Conservation (phyloP, 139 green algal genomes). For the Raphidocelis subcapitata region DNA sequence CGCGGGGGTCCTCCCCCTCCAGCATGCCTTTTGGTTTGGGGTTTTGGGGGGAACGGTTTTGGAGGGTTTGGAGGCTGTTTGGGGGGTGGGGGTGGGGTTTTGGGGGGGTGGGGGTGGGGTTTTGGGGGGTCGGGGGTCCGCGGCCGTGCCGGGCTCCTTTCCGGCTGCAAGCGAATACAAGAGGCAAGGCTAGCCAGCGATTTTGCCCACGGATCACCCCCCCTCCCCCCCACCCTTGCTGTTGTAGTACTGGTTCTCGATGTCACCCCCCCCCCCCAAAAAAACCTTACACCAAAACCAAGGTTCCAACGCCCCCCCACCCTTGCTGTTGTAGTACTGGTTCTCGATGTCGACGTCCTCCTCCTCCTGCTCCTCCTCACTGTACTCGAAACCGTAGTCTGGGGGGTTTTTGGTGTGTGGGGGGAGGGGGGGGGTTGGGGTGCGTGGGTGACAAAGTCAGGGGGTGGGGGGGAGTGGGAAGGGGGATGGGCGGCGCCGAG, state of each 20-base stretch:
- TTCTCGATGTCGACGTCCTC: constrained; percentile 98
- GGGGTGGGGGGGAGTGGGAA: not conserved
- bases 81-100: too few relatives aligned
- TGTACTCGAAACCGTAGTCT: constrained; percentile 99
- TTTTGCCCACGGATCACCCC: too few relatives aligned
- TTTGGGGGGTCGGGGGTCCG: too few relatives aligned
- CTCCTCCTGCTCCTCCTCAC: constrained; percentile 93
- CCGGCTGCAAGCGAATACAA: too few relatives aligned
- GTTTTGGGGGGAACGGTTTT: constrained; percentile 1
- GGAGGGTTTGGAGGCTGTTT: too few relatives aligned
- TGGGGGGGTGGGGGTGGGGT: too few relatives aligned
- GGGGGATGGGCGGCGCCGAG: too few relatives aligned
- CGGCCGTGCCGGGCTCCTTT: too few relatives aligned
- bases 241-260: constrained; percentile 99
- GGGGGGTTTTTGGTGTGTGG: not conserved
- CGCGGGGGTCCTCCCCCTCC: constrained; percentile 68
- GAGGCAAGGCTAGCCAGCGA: too few relatives aligned
- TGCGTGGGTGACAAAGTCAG: not conserved
- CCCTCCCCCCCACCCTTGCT: constrained; percentile 93
- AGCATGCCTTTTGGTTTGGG: constrained; percentile 88
- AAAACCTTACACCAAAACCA: too few relatives aligned
- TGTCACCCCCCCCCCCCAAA: constrained; percentile 95
- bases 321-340: constrained; percentile 99
- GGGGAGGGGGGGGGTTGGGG: not conserved
- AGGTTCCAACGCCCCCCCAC: too few relatives aligned